Evolutionary conservation across 768 basidiomycete genomes (phyloP).

Genomic region (Phanerochaete sordida): DNA sequence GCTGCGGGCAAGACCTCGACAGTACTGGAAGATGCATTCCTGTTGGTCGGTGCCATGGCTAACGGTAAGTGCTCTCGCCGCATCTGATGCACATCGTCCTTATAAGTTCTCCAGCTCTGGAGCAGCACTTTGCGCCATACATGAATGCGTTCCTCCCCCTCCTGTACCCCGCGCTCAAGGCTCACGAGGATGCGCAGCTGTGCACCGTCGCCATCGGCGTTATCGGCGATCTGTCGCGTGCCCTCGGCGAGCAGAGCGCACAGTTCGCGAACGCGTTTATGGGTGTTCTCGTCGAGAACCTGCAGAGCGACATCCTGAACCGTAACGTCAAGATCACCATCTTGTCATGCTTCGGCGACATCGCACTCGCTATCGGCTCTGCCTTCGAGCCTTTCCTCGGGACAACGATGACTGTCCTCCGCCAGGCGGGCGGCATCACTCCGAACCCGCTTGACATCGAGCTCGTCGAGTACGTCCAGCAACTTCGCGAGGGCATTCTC

Average conservation of each 20-base stretch:
- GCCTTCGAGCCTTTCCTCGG: conserved; percentile 86
- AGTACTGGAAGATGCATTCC: conserved; percentile 93
- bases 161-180: conserved; percentile 85
- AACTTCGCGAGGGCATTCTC: conserved; percentile 89
- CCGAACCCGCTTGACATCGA: conserved; percentile 89
- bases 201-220: conserved; percentile 95
- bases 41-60: conserved; percentile 86
- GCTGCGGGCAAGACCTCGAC: conserved; percentile 91
- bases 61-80: conserved; percentile 43
- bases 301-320: conserved; percentile 87
- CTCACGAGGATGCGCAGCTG: conserved; percentile 92
- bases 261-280: conserved; percentile 89
- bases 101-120: conserved; percentile 51
- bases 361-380: conserved; percentile 87
- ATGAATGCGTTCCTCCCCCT: conserved; percentile 81
- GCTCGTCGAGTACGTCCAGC: conserved; percentile 86
- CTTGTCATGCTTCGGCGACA: conserved; percentile 92
- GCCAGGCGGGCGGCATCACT: conserved; percentile 85
- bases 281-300: conserved; percentile 85
- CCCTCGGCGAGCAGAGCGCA: conserved; percentile 78
- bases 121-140: conserved; percentile 76
- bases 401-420: conserved; percentile 86
- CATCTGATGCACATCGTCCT: background rate
- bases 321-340: conserved; percentile 97
- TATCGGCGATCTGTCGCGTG: conserved; percentile 95